phyloP scores from a whole-genome alignment of 1,139 yeast species.

The Ogataea hybrid region DNA sequence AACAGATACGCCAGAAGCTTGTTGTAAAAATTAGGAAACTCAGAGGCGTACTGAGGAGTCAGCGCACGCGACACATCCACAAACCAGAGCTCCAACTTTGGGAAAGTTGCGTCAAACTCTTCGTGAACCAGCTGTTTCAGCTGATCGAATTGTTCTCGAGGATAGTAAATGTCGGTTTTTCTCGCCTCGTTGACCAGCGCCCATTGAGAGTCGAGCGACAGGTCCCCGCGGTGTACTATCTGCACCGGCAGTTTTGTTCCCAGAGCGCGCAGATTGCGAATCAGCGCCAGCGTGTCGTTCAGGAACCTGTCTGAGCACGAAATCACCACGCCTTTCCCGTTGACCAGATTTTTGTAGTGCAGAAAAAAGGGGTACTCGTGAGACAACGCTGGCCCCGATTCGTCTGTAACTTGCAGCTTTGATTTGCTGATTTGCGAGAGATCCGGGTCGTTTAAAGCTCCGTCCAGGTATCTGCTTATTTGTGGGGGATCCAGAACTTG shows the following conservation, averaged over 20 bases:
- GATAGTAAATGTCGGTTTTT: slow-evolving; percentile 19
- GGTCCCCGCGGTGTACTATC: slow-evolving; percentile 45
- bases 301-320: slow-evolving; percentile 44
- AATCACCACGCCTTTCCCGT: slow-evolving; percentile 52
- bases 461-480: slow-evolving; percentile 29
- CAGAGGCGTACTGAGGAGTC: slow-evolving; percentile 26
- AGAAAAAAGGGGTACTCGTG: slow-evolving; percentile 34
- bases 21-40: slow-evolving; percentile 42
- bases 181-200: slow-evolving; percentile 36
- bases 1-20: slow-evolving; percentile 47
- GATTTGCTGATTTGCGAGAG: slow-evolving; percentile 9
- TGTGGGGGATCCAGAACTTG: slow-evolving; percentile 39
- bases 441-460: slow-evolving; percentile 3
- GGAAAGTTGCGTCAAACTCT: slow-evolving; percentile 31
- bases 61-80: slow-evolving; percentile 39
- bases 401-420: slow-evolving; percentile 6
- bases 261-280: slow-evolving; percentile 44
- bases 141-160: slow-evolving; percentile 17
- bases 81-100: slow-evolving; percentile 46
- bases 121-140: slow-evolving; percentile 6
- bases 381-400: slow-evolving; percentile 8
- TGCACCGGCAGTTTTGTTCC: slow-evolving; percentile 51
- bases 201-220: slow-evolving; percentile 29
- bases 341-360: slow-evolving; percentile 37
- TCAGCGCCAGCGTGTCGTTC: slow-evolving; percentile 40